Base-by-base conservation (phyloP, 73 alveolate genomes). In the Symbiodinium pilosum region DNA sequence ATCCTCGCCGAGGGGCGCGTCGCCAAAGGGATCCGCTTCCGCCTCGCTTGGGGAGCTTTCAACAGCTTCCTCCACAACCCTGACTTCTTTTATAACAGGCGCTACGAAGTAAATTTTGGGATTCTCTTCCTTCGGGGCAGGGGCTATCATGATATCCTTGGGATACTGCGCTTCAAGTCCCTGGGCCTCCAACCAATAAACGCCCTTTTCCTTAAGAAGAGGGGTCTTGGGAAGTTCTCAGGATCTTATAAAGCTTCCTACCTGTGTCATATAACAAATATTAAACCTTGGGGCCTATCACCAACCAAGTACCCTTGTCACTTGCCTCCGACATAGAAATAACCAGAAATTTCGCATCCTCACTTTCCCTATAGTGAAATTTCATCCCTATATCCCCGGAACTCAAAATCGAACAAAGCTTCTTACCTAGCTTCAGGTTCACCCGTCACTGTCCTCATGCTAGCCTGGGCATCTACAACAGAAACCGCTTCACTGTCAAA, bases 341-440 rank as follows among this genome's bases (percentile, higher is more conserved):
- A n/a, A 86, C 93, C 34, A n/a, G 20, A 75, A 86, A 86, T 41
- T 86, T 32, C 84, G 34, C 41, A 54, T 54, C n/a, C n/a, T n/a
- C 73, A 54, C 73, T 54, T 9, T 54, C 73, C 30, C 73, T 54
- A 9, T 54, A 54, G 73, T n/a, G 20, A 0, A 54, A 54, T 4
- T 54, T 54, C 73, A 54, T n/a, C 73, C 26, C 32, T n/a, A 30
- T 54, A 30, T n/a, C 4, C 12, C 73, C 73, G 26, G 2, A 30
- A 26, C 26, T 26, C 20, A 54, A 30, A 24, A 11, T 0, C 34
- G 73, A 54, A 30, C 32, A 24, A 5, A 5, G 20, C 8, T 9
- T 26, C 32, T 1, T 12, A 3, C 34, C 73, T 14, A 54, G 34
- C 32, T 54, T 0, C 34, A 54, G 34, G 2, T 16, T 54, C 73